phyloP scores from a whole-genome alignment of 2,329 filamentous ascomycete species.

The Magnaporthiopsis rhizophila region DNA sequence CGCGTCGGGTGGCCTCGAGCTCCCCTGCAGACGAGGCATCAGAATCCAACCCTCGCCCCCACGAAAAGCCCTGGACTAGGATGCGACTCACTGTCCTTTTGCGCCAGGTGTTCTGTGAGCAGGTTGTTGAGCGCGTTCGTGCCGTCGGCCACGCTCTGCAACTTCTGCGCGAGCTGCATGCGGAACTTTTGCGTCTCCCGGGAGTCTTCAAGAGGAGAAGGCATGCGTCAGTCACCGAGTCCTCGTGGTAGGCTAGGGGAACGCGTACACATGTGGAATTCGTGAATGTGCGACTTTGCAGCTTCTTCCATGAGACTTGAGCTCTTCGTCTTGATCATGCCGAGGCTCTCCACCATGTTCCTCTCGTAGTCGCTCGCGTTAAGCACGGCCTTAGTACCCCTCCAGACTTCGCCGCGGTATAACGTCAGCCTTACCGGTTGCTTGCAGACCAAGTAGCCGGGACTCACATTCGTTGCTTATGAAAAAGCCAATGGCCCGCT shows the following conservation, averaged over 20 bases:
- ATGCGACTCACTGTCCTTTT: not conserved
- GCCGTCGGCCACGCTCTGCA: not conserved
- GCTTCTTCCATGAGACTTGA: slow-evolving; percentile 8
- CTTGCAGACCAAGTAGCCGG: not conserved
- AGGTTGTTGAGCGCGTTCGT: not conserved
- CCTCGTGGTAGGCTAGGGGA: not conserved
- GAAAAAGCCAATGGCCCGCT: slow-evolving; percentile 5
- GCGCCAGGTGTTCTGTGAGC: not conserved
- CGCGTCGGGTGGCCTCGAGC: slow-evolving; percentile 2
- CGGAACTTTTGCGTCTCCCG: not conserved
- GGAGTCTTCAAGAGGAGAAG: not conserved
- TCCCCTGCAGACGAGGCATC: not conserved
- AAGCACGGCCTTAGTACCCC: slow-evolving; percentile 6
- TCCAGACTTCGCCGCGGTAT: not conserved
- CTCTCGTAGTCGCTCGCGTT: slow-evolving; percentile 7
- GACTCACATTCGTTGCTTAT: slow-evolving; percentile 7
- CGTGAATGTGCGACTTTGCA: slow-evolving; percentile 8
- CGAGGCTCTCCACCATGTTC: slow-evolving; percentile 6
- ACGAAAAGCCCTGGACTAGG: not conserved
- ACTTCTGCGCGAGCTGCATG: not conserved
- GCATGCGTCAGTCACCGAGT: not conserved
- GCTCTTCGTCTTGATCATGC: slow-evolving; percentile 8
- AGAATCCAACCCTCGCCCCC: not conserved
- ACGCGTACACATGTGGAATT: not conserved
- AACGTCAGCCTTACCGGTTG: not conserved